Base-by-base conservation (phyloP, 345 rosid species). In the Dipteronia sinensis region DNA sequence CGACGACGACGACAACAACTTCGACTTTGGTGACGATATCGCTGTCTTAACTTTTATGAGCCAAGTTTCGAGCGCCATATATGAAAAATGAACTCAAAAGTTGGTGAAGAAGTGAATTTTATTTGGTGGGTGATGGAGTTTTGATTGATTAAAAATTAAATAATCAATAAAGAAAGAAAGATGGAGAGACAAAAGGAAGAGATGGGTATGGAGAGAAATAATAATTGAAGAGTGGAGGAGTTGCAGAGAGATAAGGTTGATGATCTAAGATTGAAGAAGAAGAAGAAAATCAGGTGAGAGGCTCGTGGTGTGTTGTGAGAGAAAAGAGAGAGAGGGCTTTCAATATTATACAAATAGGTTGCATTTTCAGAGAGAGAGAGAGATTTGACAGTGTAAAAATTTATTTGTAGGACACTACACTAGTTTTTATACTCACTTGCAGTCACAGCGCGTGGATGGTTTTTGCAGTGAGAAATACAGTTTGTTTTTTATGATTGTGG, bases 61-160 rank as follows among this genome's bases (percentile, higher is more conserved):
- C 87, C 92, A 91, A 62, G 97, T 89, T 79, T 96, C 98, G 63
- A 96, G 96, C 83, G 98, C 97, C 99, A 94, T 94, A 4, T 0
- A 13, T 34, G 38, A 34, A 34, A 29, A 34, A 34, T 34, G 6
- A 63, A 10, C 7, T 66, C 13, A 22, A 22, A 42, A 19, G 27
- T 22, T 20, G 64, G 64, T 59, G 64, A 34, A 34, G 38, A 4
- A 34, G 38, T n/a, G 22, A 22, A 11, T 64, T 64, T 64, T 46
- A 46, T 46, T 25, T 25, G 7, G 17, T 64, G 67, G 17, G 67
- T 64, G 31, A 3, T 34, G 38, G 67, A n/a, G 23, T 8, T 61
- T 61, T 61, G 65, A n/a, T 61, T 2, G 16, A n/a, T 15, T 16
- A 34, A 34, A 34, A 34, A 34, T 34, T 34, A 34, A 34, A 4